Evolutionary conservation across 2,329 filamentous ascomycete genomes (phyloP).

Genomic region (Xenoacremonium recifei): DNA sequence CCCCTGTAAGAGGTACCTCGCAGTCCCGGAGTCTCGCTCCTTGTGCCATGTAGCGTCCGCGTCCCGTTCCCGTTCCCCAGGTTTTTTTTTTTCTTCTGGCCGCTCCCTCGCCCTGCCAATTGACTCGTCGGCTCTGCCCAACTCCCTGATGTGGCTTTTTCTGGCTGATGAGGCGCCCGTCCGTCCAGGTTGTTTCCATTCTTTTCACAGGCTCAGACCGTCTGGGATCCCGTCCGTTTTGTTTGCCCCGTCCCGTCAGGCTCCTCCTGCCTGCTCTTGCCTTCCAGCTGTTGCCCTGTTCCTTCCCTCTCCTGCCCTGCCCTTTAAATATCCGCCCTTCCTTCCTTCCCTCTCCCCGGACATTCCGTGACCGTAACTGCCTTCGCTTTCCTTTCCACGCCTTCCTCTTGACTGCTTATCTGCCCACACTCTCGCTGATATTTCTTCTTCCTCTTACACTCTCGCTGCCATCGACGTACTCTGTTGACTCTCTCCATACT

Average conservation of each 20-base stretch:
- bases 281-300: conserved; percentile 9
- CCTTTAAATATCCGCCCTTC: conserved; percentile 17
- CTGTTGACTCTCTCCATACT: too few species aligned
- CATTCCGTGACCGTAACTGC: conserved; percentile 2
- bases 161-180: neutral
- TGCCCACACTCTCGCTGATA: neutral
- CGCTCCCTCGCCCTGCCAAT: too few species aligned
- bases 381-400: conserved; percentile 4
- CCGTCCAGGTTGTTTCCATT: conserved; percentile 1
- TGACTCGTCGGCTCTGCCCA: too few species aligned
- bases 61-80: conserved; percentile 27
- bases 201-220: conserved; percentile 4
- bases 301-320: conserved; percentile 19
- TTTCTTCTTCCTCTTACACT: neutral
- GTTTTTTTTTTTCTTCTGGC: conserved; percentile 17
- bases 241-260: conserved; percentile 10
- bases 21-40: neutral
- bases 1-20: neutral
- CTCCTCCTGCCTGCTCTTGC: conserved; percentile 1
- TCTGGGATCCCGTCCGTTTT: conserved; percentile 20
- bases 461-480: too few species aligned
- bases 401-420: neutral
- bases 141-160: too few species aligned
- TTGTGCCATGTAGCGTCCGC: neutral
- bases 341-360: conserved; percentile 13